Conservation (phyloP, 257 asterid species). For the Verbena officinalis region DNA sequence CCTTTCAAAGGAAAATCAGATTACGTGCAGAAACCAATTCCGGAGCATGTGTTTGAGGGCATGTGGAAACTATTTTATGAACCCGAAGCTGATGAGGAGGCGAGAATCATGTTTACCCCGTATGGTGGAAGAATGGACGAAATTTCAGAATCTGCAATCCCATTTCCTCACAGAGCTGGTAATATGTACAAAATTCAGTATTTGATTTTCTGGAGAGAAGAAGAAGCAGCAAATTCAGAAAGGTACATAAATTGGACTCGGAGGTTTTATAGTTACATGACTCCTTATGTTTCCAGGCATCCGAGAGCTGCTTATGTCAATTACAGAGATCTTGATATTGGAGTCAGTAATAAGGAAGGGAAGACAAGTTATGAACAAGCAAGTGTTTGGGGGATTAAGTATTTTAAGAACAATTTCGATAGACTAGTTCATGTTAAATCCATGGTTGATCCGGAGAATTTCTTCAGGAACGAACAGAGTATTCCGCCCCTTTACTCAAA, state of each 20-base stretch:
- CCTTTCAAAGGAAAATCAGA: constrained; percentile 22
- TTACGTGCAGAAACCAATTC: constrained; percentile 30
- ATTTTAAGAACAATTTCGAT: constrained; percentile 39
- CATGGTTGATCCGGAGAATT: constrained; percentile 17
- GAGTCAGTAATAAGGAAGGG: background rate
- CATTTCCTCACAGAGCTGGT: constrained; percentile 35
- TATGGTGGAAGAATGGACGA: constrained; percentile 37
- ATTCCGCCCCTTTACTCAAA: background rate
- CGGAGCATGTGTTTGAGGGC: background rate
- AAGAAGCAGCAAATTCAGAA: background rate
- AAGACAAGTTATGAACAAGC: constrained; percentile 35
- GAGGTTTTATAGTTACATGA: constrained; percentile 7
- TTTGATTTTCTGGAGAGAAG: constrained; percentile 16
- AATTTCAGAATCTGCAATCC: constrained; percentile 21
- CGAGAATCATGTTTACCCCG: constrained; percentile 2
- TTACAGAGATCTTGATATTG: constrained; percentile 21
- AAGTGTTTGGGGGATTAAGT: constrained; percentile 39
- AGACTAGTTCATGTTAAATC: constrained; percentile 27
- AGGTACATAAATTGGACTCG: constrained; percentile 25
- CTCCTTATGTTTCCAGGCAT: constrained; percentile 27
- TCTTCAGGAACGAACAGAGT: constrained; percentile 29
- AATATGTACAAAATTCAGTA: constrained; percentile 12
- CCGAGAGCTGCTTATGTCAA: constrained; percentile 41
- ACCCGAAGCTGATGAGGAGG: background rate
- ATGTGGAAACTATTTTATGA: background rate